Base-by-base conservation (phyloP, 192 early-diverging fungal species). In the Coemansia sp. region DNA sequence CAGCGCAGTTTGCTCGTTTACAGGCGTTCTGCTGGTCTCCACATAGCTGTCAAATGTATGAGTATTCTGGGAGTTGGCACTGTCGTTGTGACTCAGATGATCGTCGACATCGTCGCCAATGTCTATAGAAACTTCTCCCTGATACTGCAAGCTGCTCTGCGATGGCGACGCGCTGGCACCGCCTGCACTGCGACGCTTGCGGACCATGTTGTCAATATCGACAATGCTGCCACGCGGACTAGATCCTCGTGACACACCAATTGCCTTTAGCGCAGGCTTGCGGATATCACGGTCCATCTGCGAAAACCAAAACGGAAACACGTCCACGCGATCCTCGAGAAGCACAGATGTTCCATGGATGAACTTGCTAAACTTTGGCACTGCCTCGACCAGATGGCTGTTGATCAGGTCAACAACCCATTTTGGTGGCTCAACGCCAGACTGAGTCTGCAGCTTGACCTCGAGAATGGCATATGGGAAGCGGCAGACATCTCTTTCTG, bases 291-390 rank as follows among this genome's bases (percentile, higher is more conserved):
- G 85, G 67, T 94, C 94, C 91, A 98, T 93, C 75, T 96, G 95
- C 32, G 92, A 90, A 56, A 95, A 83, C 96, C 96, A 98, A 84
- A 94, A 94, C 12, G 96, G 96, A 29, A 96, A 86, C 54, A 95
- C 84, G 28, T 88, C 84, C 36, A 96, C 90, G 20, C 87, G 86
- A 66, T 90, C 77, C 71, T 91, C 91, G 18, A 94, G 83, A 55
- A 98, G 81, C 5, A 94, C 93, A 10, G 94, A 90, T 31, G 89
- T 87, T 61, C 96, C 97, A 76, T 99, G 96, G 65, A 94, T 91
- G 78, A 96, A 99, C 77, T 99, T 99, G 61, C 92, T 94, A 84
- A 99, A 99, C 71, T 96, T 98, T 52, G 94, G 94, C 40, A 97
- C 94, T 40, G 92, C 91, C 73, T 94, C 92, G 57, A 97, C 91